Evolutionary conservation across 2,329 filamentous ascomycete genomes (phyloP), one percentile per base, ranked within the genome.

Genomic region (Pyricularia sp.): DNA sequence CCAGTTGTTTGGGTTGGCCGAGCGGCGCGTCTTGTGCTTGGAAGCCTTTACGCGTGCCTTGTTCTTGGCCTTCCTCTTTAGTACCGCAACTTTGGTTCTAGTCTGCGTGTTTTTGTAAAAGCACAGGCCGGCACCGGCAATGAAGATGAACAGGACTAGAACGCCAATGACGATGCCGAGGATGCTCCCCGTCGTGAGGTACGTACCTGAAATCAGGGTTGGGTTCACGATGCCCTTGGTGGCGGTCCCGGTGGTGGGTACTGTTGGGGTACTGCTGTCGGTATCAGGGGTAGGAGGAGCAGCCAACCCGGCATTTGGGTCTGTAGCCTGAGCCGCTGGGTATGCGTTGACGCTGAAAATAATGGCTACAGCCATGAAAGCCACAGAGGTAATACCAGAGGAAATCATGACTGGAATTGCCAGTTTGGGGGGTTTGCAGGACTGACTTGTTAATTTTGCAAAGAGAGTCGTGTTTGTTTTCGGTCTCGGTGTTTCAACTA

Each of bases 11-110:
- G 42, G 23, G 36, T 25, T 58, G 7, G 25, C 4, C 64, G 64
- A n/a, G 11, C 25, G n/a, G 4, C 25, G 65, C 25, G 25, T 14
- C 17, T 20, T 12, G 25, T 31, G 26, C 83, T 0, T 30, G 14
- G 17, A n/a, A 7, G 28, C 20, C 55, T 61, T 67, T 26, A 12
- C n/a, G 10, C 33, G 26, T 23, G 42, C 31, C 65, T 55, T 66
- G n/a, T 31, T 20, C 65, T 58, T 66, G 30, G 30, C 55, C 55
- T 28, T 58, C 9, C 12, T n/a, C 50, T 23, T 36, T 28, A n/a
- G 31, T 25, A 25, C 28, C 28, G 26, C 31, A n/a, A 58, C 55
- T 17, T 33, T n/a, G 42, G n/a, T 31, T 23, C 10, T 23, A 14
- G 14, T 30, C 59, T 63, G 59, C 28, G 59, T 63, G 50, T 28